Evolutionary conservation across 192 early-diverging fungal species (phyloP), one percentile per base, ranked within the genome.

Genomic region (Coemansia sp.): DNA sequence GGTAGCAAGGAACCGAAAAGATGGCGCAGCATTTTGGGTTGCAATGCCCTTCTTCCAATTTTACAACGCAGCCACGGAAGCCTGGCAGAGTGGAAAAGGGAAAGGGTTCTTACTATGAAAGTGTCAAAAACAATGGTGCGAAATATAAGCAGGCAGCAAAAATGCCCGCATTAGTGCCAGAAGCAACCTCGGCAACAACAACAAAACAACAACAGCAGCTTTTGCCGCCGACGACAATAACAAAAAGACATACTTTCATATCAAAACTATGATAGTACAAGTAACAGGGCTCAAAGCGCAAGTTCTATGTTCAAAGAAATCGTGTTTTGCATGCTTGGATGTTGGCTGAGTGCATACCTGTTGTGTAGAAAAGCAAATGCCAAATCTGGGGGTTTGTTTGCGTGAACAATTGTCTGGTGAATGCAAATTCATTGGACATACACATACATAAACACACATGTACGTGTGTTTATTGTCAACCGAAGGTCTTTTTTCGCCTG

Each of bases 371-470:
- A 45, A 18, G 2, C 16, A 13, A 45, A 45, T n/a, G 42, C 16
- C 42, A 16, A 45, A 45, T 39, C 37, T n/a, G n/a, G 15, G 37
- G 37, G 37, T 15, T 39, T 39, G 15, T 45, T 45, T 45, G 42
- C 16, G 42, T 45, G 28, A 25, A 15, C 51, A 15, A 53, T 53
- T 53, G 51, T 53, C 25, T 53, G 23, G 51, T 7, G 4, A 8
- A 15, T 15, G 51, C 28, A 53, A 53, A 23, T 26, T 53, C 26
- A 8, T 25, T 26, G 25, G 23, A 53, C 51, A 53, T 15, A 53
- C 51, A 26, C 51, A 29, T 26, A 15, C 23, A 53, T 26, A 53
- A 23, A 53, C 51, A 53, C n/a, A 53, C 51, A 53, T 53, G n/a
- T n/a, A 26, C 20, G 51, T 53, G 25, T 23, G 20, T 8, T 23